A percentile compares a stretch with the other conserved stretches of the same genome.
These are phyloP conservation scores for Saccharomyces hybrid DNA, from an alignment of 1,139 yeast genomes.

Conservation along the genomic window DNA sequence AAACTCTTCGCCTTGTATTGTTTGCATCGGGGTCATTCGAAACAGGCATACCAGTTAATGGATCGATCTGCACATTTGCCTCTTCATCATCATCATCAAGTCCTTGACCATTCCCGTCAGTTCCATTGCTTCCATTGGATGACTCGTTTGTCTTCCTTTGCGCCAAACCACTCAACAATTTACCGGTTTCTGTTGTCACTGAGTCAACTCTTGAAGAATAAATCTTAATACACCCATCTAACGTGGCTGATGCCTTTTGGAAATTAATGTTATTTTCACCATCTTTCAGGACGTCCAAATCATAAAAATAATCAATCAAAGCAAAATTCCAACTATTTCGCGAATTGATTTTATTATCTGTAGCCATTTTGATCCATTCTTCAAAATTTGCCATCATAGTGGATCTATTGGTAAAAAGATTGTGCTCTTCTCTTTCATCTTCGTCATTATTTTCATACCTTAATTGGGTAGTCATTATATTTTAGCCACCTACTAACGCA, in stretches of 20 bases:
- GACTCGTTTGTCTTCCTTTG: constrained; percentile 17
- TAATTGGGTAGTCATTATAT: constrained; percentile 17
- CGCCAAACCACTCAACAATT: constrained; percentile 61
- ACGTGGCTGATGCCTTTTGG: constrained; percentile 69
- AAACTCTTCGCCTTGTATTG: constrained; percentile 21
- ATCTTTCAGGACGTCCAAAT: constrained; percentile 30
- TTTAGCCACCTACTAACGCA: background rate
- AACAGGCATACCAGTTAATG: constrained; percentile 30
- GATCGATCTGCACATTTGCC: constrained; percentile 31
- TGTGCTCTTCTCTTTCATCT: constrained; percentile 18
- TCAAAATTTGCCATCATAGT: constrained; percentile 65
- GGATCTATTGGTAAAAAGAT: constrained; percentile 31
- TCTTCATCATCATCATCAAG: constrained; percentile 31
- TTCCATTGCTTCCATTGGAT: constrained; percentile 18
- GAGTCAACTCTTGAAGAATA: constrained; percentile 85
- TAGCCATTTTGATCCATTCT: constrained; percentile 86
- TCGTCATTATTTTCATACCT: constrained; percentile 19
- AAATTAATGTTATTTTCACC: constrained; percentile 34
- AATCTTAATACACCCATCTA: constrained; percentile 82
- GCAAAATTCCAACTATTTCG: constrained; percentile 76
- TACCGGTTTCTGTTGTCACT: constrained; percentile 86
- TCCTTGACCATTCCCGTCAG: constrained; percentile 23
- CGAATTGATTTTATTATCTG: constrained; percentile 70
- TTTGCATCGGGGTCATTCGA: constrained; percentile 34
- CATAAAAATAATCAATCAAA: constrained; percentile 69